Conservation (phyloP, 352 stramenopile genomes). For the Discostella stelligera region DNA sequence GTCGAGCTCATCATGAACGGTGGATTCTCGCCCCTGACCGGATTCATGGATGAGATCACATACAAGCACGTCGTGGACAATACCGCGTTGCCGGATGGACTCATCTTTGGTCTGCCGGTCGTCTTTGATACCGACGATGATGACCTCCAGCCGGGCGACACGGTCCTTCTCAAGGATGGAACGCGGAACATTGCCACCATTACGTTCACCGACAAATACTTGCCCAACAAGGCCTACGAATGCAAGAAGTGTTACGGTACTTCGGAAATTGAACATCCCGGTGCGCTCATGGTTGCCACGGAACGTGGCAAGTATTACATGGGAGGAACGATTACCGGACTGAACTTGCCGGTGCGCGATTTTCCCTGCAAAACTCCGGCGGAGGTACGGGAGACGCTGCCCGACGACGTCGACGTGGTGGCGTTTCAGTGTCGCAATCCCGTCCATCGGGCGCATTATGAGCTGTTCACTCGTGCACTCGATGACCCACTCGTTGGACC, state of each 20-base stretch:
- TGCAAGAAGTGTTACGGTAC: conserved; percentile 88
- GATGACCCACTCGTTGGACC: conserved; percentile 85
- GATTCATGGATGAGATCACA: conserved; percentile 87
- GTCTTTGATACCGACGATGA: conserved; percentile 88
- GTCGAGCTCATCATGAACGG: conserved; percentile 90
- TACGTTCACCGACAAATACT: conserved; percentile 85
- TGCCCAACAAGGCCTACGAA: conserved; percentile 87
- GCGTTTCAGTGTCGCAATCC: conserved; percentile 92
- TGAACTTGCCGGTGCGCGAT: conserved; percentile 85
- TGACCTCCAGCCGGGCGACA: conserved; percentile 81
- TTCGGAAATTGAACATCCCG: conserved; percentile 87
- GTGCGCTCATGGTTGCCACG: conserved; percentile 86
- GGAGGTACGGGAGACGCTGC: conserved; percentile 84
- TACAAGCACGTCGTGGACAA: conserved; percentile 84
- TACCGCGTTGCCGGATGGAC: conserved; percentile 83
- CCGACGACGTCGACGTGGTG: conserved; percentile 86
- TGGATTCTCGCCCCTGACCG: conserved; percentile 87
- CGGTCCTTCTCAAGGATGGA: conserved; percentile 85
- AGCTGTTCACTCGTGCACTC: conserved; percentile 88
- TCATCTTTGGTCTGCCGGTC: conserved; percentile 88
- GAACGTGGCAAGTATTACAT: conserved; percentile 88
- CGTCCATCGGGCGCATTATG: conserved; percentile 90
- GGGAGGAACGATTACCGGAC: conserved; percentile 85
- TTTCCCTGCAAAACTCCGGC: conserved; percentile 87
- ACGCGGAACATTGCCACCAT: conserved; percentile 86